phyloP scores from a whole-genome alignment of 192 early-diverging fungal genomes.

The Coemansia sp. region DNA sequence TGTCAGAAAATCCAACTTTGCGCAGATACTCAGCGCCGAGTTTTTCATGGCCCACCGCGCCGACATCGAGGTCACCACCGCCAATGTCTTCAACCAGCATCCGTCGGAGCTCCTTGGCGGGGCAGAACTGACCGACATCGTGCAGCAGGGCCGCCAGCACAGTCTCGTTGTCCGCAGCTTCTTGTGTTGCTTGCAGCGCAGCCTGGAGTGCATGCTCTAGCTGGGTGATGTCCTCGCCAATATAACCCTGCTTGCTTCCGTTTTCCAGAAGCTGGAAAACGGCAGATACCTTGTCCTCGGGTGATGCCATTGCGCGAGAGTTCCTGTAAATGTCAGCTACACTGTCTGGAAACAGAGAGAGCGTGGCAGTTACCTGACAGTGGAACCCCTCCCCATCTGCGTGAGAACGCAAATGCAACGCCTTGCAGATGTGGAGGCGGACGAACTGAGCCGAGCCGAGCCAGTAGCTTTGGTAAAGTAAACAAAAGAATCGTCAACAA shows the following conservation, averaged over 20 bases:
- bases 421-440: conserved; percentile 1
- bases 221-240: conserved; percentile 56
- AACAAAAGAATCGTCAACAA: conserved; percentile 3
- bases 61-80: conserved; percentile 11
- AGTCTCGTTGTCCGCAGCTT: conserved; percentile 48
- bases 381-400: too few species aligned
- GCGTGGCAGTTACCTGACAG: too few species aligned
- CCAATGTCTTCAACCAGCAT: conserved; percentile 46
- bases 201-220: conserved; percentile 58
- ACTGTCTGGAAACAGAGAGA: not conserved
- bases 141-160: conserved; percentile 56
- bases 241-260: conserved; percentile 53
- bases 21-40: conserved; percentile 56
- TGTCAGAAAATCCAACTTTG: conserved; percentile 53
- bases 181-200: conserved; percentile 43
- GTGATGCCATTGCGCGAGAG: not conserved
- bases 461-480: not conserved
- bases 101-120: conserved; percentile 45
- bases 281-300: conserved; percentile 19
- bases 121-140: conserved; percentile 58
- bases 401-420: too few species aligned
- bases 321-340: not conserved
- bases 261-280: conserved; percentile 52
- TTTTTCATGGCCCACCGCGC: conserved; percentile 54
- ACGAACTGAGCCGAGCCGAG: not conserved